Conservation (phyloP, 306 rosid genomes). For the Lotus japonicus region DNA sequence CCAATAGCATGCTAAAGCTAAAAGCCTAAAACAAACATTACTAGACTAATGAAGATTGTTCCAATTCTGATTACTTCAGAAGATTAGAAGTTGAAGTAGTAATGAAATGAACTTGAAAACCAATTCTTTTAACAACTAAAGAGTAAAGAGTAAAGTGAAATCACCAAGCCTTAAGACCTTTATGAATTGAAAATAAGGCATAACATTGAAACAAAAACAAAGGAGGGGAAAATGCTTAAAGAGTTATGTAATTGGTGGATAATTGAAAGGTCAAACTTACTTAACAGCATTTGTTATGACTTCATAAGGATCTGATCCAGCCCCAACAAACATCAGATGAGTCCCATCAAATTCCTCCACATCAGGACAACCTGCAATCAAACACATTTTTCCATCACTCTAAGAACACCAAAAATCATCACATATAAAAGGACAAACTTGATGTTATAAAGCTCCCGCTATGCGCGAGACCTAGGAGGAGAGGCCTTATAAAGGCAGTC, state of each 20-base stretch:
- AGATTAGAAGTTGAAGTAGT: not conserved
- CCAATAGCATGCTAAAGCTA: not conserved
- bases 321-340: conserved; percentile 68
- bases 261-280: conserved; percentile 34
- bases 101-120: not conserved
- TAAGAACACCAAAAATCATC: not conserved
- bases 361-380: conserved; percentile 67
- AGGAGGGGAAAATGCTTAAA: not conserved
- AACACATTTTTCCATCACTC: not conserved
- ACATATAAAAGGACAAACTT: not conserved
- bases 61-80: not conserved
- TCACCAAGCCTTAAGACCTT: not conserved
- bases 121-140: not conserved
- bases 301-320: conserved; percentile 83
- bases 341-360: conserved; percentile 78
- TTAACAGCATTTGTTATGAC: conserved; percentile 74
- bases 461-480: too few relatives aligned
- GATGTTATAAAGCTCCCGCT: too few relatives aligned
- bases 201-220: not conserved
- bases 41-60: not conserved
- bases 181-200: not conserved
- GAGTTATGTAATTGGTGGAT: not conserved
- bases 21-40: not conserved
- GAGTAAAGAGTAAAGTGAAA: not conserved
- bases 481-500: too few relatives aligned